phyloP scores from a whole-genome alignment of 1,284 basidiomycete genomes.

The Apiotrichum montevideense region DNA sequence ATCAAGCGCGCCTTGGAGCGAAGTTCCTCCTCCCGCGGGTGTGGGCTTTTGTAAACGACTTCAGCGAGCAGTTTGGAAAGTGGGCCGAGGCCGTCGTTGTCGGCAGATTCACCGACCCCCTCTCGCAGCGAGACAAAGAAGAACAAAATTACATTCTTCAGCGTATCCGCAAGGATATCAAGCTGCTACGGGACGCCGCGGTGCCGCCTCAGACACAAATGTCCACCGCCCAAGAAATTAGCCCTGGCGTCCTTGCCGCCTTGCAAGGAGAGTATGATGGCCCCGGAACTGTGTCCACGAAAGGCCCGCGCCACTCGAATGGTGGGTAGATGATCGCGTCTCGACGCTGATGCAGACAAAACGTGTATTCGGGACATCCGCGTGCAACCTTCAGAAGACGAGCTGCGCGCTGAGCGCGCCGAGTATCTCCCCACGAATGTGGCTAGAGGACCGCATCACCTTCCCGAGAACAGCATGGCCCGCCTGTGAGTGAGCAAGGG shows the following conservation, averaged over 20 bases:
- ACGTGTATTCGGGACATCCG: constrained; percentile 55
- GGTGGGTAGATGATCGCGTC: neutral
- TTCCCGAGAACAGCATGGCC: neutral
- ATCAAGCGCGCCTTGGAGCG: constrained; percentile 18
- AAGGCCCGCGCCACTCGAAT: constrained; percentile 49
- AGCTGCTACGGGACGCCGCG: too few relatives aligned
- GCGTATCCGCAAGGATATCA: constrained; percentile 22
- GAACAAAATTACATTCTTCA: too few relatives aligned
- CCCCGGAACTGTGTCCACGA: constrained; percentile 52
- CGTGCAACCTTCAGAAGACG: constrained; percentile 59
- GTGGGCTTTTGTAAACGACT: constrained; percentile 50
- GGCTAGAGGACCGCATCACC: constrained; percentile 56
- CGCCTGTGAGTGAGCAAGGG: neutral
- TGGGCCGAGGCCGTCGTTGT: too few relatives aligned
- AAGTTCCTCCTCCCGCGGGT: neutral
- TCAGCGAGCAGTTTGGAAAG: constrained; percentile 39
- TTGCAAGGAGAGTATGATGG: constrained; percentile 49
- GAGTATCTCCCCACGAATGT: constrained; percentile 59
- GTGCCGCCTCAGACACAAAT: too few relatives aligned
- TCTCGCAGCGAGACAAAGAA: too few relatives aligned
- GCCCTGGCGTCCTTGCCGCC: constrained; percentile 2
- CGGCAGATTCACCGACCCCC: too few relatives aligned
- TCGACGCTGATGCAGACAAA: constrained; percentile 45
- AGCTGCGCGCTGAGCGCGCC: constrained; percentile 51
- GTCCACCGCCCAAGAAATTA: too few relatives aligned